Conservation (phyloP, 2,329 filamentous ascomycete species). For the Magnaporthiopsis incrustans region DNA sequence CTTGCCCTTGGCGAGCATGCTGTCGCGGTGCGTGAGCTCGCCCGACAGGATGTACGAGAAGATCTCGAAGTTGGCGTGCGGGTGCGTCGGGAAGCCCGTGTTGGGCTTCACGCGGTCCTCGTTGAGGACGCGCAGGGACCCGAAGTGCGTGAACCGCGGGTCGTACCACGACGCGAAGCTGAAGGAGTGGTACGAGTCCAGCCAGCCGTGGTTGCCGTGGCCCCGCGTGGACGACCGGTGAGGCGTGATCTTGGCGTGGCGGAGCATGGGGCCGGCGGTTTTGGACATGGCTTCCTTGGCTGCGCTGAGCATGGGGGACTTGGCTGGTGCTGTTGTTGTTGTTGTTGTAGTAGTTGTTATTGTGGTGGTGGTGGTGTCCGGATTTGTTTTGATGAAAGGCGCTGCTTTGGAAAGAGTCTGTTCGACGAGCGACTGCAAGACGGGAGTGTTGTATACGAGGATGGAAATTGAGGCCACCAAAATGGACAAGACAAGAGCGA, state of each 20-base stretch:
- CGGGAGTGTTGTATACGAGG: constrained; percentile 19
- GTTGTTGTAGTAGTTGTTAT: constrained; percentile 7
- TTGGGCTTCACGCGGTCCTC: constrained; percentile 73
- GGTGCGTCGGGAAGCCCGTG: constrained; percentile 76
- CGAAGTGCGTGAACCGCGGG: constrained; percentile 60
- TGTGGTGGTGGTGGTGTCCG: constrained; percentile 1
- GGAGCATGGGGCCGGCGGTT: constrained; percentile 31
- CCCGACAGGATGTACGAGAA: constrained; percentile 82
- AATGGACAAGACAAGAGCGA: constrained; percentile 18
- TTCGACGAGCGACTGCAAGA: constrained; percentile 10
- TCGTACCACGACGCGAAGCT: constrained; percentile 69
- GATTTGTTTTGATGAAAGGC: constrained; percentile 6
- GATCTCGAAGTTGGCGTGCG: constrained; percentile 82
- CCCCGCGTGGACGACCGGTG: constrained; percentile 66
- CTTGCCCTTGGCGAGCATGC: constrained; percentile 64
- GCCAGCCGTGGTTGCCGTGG: constrained; percentile 77
- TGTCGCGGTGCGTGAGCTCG: constrained; percentile 81
- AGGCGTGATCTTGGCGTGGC: constrained; percentile 64
- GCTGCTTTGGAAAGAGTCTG: background rate
- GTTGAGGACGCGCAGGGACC: constrained; percentile 75
- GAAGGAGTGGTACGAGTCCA: constrained; percentile 82
- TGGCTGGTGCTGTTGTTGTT: constrained; percentile 9
- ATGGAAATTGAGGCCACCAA: constrained; percentile 21
- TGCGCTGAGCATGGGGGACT: constrained; percentile 24
- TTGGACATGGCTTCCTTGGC: constrained; percentile 50